phyloP scores from a whole-genome alignment of 176 grass and related monocot genomes.

The Carex parvula region DNA sequence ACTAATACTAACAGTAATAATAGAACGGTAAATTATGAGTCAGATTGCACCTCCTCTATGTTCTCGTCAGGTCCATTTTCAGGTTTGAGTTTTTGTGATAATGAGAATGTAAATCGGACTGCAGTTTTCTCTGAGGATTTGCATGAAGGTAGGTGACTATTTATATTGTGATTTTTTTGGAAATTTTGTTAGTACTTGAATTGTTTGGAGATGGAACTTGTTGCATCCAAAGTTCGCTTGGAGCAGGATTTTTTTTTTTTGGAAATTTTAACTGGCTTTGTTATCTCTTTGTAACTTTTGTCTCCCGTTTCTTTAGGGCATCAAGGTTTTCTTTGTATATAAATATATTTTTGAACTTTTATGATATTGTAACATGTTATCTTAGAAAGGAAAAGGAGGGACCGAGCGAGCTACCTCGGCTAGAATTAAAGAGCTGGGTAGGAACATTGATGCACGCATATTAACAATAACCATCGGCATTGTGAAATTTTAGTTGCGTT shows the following conservation, averaged over 20 bases:
- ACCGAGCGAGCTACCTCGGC: not conserved
- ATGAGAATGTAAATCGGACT: constrained; percentile 66
- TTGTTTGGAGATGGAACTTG: constrained; percentile 1
- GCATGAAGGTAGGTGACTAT: constrained; percentile 79
- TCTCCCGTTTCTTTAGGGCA: not conserved
- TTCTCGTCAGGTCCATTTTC: constrained; percentile 98
- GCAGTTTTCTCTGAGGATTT: constrained; percentile 89
- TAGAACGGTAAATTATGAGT: constrained; percentile 61
- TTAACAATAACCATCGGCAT: not conserved
- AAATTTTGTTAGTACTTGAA: constrained; percentile 13
- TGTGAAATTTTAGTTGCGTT: not conserved
- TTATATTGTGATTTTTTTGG: not conserved
- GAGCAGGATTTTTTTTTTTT: not conserved
- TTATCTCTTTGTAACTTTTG: not conserved
- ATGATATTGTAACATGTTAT: not conserved
- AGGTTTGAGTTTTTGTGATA: constrained; percentile 82
- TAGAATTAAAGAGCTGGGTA: not conserved
- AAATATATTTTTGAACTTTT: not conserved
- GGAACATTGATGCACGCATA: not conserved
- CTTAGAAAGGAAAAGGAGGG: not conserved
- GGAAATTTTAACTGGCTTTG: not conserved
- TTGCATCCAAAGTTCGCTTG: not conserved
- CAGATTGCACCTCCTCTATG: constrained; percentile 91
- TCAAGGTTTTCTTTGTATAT: not conserved
- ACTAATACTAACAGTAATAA: constrained; percentile 14